These are phyloP conservation scores for Heritiera littoralis DNA, from an alignment of 345 rosid genomes.

Conservation along the genomic window DNA sequence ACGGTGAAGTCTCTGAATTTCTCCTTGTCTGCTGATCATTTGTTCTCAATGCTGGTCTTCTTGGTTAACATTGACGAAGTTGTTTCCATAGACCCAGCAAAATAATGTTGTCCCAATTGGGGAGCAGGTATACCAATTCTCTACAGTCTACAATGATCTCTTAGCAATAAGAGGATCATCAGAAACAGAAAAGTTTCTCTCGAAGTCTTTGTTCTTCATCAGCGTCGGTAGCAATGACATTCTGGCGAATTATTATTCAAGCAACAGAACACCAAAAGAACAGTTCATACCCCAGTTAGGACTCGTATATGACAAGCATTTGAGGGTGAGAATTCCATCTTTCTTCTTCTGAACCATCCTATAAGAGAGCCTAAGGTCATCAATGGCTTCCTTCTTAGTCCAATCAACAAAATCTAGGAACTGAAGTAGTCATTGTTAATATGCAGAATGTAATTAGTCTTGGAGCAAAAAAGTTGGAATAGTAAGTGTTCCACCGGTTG, in stretches of 20 bases:
- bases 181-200: constrained; percentile 28
- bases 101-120: constrained; percentile 36
- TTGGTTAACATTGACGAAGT: constrained; percentile 16
- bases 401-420: not conserved
- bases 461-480: constrained; percentile 55
- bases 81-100: not conserved
- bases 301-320: constrained; percentile 35
- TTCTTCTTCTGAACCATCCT: not conserved
- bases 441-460: constrained; percentile 40
- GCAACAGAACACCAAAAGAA: constrained; percentile 22
- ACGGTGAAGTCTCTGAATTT: constrained; percentile 10
- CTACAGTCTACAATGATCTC: constrained; percentile 22
- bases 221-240: constrained; percentile 58
- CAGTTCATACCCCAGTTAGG: constrained; percentile 40
- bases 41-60: not conserved
- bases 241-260: constrained; percentile 34
- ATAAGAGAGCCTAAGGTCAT: not conserved
- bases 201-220: constrained; percentile 51
- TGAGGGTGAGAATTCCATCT: constrained; percentile 35
- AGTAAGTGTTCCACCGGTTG: constrained; percentile 50
- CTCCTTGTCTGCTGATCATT: not conserved
- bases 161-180: constrained; percentile 26
- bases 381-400: not conserved
- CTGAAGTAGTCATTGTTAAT: not conserved
- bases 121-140: constrained; percentile 46